Evolutionary conservation across 208 protist species (phyloP), one percentile per base, ranked within the genome.

Genomic region (Acanthamoeba culbertsoni): DNA sequence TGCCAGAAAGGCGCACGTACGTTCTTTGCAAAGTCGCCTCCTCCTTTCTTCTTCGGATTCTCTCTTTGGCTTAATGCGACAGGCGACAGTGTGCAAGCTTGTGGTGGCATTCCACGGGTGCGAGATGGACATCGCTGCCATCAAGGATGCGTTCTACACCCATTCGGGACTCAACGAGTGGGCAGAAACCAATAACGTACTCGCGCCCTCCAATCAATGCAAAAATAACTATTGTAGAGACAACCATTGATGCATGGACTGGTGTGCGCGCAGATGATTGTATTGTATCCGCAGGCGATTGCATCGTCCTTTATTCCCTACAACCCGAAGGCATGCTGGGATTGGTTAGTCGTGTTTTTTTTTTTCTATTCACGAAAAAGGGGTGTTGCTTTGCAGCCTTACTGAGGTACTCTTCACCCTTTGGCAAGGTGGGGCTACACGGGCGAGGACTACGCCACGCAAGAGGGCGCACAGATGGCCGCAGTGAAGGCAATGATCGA

Each of bases 141-240:
- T 94, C 42, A 33, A 79, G 35, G 43, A 90, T 40, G 57, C 92
- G 37, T 94, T 93, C 71, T 91, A 86, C 26, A 28, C 28, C 18
- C 57, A 94, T 73, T 62, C 65, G 4, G 93, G 93, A 18, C 93
- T 86, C 59, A 94, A 94, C 62, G 42, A 77, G 43, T 94, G 93
- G 93, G 93, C 86, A 18, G 93, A 94, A 18, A 88, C 89, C 62
- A 94, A 94, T 89, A 94, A 94, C 86, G 93, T 94, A 82, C 71
- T 40, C 55, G 23, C 7, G 55, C 4, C 55, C 26, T 1, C 55
- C 55, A 28, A 3, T n/a, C 55, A n/a, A 63, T 7, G 55, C 28
- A 68, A 37, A 35, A 8, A 6, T 68, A n/a, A n/a, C 28, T 37
- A 12, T 33, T 68, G 31, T 20, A 62, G 12, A 40, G 20, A 31